A percentile compares a stretch with the other conserved stretches of the same genome.
These are phyloP conservation scores for Ophiostoma angusticollis DNA, from an alignment of 2,329 filamentous ascomycete species.

Conservation along the genomic window DNA sequence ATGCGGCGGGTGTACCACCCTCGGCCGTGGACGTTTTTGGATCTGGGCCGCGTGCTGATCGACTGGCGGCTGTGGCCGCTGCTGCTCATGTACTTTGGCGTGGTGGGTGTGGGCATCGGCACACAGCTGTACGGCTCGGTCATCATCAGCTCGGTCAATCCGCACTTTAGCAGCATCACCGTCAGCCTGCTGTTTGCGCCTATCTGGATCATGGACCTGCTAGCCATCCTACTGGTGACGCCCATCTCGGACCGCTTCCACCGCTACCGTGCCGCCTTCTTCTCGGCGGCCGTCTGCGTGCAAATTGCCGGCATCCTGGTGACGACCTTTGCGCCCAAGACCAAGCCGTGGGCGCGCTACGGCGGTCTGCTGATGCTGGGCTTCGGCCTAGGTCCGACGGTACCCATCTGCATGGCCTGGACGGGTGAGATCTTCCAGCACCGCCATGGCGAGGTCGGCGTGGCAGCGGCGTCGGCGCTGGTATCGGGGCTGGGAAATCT, in stretches of 20 bases:
- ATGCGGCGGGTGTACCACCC: constrained; percentile 68
- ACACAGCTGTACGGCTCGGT: constrained; percentile 80
- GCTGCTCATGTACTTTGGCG: constrained; percentile 85
- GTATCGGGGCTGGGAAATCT: constrained; percentile 81
- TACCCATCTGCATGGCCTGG: constrained; percentile 92
- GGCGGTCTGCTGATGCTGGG: constrained; percentile 81
- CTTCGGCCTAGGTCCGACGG: constrained; percentile 79
- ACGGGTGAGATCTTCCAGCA: constrained; percentile 81
- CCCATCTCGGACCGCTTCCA: constrained; percentile 83
- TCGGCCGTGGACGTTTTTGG: constrained; percentile 57
- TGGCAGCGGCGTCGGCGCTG: constrained; percentile 72
- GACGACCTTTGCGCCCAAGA: constrained; percentile 55
- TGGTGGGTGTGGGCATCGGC: constrained; percentile 83
- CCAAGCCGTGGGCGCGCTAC: constrained; percentile 70
- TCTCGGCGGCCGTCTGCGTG: constrained; percentile 59
- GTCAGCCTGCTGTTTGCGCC: constrained; percentile 77
- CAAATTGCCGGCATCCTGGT: constrained; percentile 73
- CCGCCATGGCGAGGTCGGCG: constrained; percentile 80
- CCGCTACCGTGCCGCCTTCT: constrained; percentile 65
- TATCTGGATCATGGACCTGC: constrained; percentile 91
- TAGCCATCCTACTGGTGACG: constrained; percentile 74
- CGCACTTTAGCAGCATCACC: constrained; percentile 56
- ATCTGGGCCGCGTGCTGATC: constrained; percentile 56
- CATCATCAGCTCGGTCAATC: constrained; percentile 70
- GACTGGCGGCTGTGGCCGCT: constrained; percentile 87